A percentile compares a stretch with the other conserved stretches of the same genome.
Evolutionary conservation across 371 early-diverging fungal genomes (phyloP).

Genomic region (Mortierella polycephala): DNA sequence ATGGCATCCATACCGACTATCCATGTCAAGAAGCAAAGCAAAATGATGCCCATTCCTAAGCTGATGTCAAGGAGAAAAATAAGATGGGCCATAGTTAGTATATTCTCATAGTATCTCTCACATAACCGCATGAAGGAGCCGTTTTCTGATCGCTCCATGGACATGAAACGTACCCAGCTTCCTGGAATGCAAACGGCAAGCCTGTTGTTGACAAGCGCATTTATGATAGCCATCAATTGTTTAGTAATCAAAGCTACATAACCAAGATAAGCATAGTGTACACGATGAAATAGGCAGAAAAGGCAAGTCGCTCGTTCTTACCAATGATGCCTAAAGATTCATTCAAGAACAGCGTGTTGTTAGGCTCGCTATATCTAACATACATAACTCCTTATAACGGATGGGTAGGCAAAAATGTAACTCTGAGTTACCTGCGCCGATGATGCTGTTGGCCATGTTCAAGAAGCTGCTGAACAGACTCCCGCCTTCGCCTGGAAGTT

Average conservation of each 20-base stretch:
- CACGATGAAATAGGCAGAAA: background rate
- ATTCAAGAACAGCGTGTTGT: background rate
- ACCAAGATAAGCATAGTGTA: too few species aligned
- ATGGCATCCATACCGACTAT: conserved; percentile 65
- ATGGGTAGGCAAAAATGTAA: background rate
- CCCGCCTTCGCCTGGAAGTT: conserved; percentile 40
- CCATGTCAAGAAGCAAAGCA: conserved; percentile 71
- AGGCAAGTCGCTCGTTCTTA: background rate
- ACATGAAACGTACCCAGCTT: conserved; percentile 49
- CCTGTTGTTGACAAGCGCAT: conserved; percentile 22
- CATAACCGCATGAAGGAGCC: too few species aligned
- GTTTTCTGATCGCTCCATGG: background rate
- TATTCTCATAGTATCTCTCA: background rate
- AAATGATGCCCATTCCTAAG: conserved; percentile 69
- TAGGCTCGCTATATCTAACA: too few species aligned
- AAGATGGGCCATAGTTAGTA: background rate
- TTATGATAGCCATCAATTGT: too few species aligned
- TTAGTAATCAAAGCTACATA: too few species aligned
- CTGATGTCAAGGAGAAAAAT: conserved; percentile 52
- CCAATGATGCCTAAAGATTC: conserved; percentile 39
- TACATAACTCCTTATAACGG: too few species aligned
- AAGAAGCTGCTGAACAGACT: conserved; percentile 61
- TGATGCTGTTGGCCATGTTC: conserved; percentile 83
- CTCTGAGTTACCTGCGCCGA: conserved; percentile 71
- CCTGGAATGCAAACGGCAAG: conserved; percentile 56